Base-by-base conservation (phyloP, 805 yeast genomes). In the Teunomyces lycoperdinae region DNA sequence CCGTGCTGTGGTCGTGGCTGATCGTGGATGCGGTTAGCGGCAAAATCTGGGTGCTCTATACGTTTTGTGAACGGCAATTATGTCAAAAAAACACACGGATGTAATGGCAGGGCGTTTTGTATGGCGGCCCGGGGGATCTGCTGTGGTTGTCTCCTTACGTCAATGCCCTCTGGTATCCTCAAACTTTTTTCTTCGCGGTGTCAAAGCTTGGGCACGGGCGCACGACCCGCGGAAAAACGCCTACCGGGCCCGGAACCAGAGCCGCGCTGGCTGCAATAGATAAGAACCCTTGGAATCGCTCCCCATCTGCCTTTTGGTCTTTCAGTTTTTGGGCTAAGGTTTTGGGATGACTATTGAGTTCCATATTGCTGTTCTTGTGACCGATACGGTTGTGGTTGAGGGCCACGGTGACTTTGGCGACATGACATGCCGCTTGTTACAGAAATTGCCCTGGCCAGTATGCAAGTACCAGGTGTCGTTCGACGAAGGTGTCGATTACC, bases 391-490 rank as follows among this genome's bases (percentile, higher is more conserved):
- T 5, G 65, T 66, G 27, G 54, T 55, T 9, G 64, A 56, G 13
- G 56, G 55, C n/a, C 71, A 56, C 55, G 85, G 84, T 0, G 81
- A 78, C 58, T 80, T 76, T 57, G 85, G 81, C 2, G 81, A 79
- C 50, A 74, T 73, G 52, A 27, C 40, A 3, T 30, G 31, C 27
- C 32, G 16, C n/a, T 24, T 45, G 28, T 32, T 45, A 9, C 27
- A 39, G 34, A 9, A 17, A n/a, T 27, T 35, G 29, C 43, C 13
- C 42, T 42, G 44, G 30, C 29, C 39, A n/a, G 31, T 24, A 10
- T 30, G 26, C 9, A 38, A 38, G 41, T 38, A 38, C 40, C 40
- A 36, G 29, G 29, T 17, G 0, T 17, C 29, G 24, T 9, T 9
- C 5, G 58, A 20, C 24, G 24, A 57, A 26, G 47, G 49, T 9